Evolutionary conservation across 106 monocot species (phyloP), one percentile per base, ranked within the genome.

Genomic region (Gastrodia elata): DNA sequence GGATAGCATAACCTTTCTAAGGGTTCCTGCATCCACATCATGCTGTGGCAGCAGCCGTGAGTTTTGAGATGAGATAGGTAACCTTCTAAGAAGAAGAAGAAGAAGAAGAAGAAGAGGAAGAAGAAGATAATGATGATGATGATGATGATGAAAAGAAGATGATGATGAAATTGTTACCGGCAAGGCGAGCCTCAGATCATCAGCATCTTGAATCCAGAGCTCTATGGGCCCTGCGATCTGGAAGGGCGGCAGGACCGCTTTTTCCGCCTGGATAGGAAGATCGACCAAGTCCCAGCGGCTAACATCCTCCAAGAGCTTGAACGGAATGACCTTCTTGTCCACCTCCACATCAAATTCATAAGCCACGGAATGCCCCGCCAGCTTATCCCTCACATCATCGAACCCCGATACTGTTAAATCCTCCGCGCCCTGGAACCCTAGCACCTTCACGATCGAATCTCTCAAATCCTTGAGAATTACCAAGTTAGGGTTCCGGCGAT

Each of bases 131-230:
- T 2, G 0, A 0, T n/a, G n/a, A n/a, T n/a, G n/a, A n/a, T n/a
- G n/a, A n/a, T n/a, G 13, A 32, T 61, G 10, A 32, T 30, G 4
- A 13, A 4, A 38, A 55, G 32, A 49, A 59, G n/a, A 70, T 3
- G n/a, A 13, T 20, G 9, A 70, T 8, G 27, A 55, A 72, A 68
- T 9, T 26, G 83, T 86, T 58, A 97, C 97, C 78, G 97, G 97
- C 80, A 97, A 87, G 0, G 97, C 85, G 3, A 97, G 81, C 72
- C 90, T 84, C 83, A 97, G 70, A 73, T 93, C 97, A 75, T 93
- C 93, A 65, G 89, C 89, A 75, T 96, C 90, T 65, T 97, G 92
- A 48, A 97, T 97, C 92, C 97, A 92, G 36, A 96, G 89, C 82
- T 96, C 97, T 90, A 93, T 85, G 3, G 90, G 97, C 9, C 97